Evolutionary conservation across 78 protist species (phyloP).

Genomic region (Cavenderia fasciculata): DNA sequence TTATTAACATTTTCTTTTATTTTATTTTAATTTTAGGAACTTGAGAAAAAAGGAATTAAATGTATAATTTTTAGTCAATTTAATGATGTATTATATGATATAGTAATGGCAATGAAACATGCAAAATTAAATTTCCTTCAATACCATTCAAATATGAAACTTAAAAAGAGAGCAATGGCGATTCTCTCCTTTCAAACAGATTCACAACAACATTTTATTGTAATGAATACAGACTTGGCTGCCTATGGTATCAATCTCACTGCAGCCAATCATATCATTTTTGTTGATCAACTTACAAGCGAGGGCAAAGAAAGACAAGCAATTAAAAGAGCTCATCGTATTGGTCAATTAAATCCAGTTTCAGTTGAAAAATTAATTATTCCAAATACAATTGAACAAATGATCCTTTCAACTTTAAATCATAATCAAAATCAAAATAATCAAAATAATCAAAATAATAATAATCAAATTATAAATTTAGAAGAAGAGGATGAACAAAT

Average conservation of each 20-base stretch:
- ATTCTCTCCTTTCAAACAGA: conserved; percentile 46
- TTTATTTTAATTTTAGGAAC: background rate
- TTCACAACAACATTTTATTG: conserved; percentile 8
- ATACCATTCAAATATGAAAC: conserved; percentile 6
- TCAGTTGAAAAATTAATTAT: conserved; percentile 55
- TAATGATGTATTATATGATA: conserved; percentile 21
- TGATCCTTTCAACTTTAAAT: background rate
- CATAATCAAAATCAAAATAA: background rate
- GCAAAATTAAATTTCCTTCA: background rate
- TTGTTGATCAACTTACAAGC: conserved; percentile 67
- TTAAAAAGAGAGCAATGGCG: conserved; percentile 2
- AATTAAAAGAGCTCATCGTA: conserved; percentile 81
- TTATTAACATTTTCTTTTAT: background rate
- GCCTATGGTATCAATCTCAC: conserved; percentile 81
- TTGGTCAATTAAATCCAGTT: conserved; percentile 63
- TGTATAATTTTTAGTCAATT: conserved; percentile 72
- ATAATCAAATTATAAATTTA: background rate
- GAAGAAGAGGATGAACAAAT: background rate
- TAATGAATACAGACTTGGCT: conserved; percentile 65
- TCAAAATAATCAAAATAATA: background rate
- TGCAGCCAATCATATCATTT: conserved; percentile 65
- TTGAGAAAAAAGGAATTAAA: conserved; percentile 6
- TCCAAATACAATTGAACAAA: conserved; percentile 7
- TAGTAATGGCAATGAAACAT: background rate
- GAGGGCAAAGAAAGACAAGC: conserved; percentile 78